Conservation (phyloP, 495 filamentous ascomycete species). For the Amorphotheca resinae region DNA sequence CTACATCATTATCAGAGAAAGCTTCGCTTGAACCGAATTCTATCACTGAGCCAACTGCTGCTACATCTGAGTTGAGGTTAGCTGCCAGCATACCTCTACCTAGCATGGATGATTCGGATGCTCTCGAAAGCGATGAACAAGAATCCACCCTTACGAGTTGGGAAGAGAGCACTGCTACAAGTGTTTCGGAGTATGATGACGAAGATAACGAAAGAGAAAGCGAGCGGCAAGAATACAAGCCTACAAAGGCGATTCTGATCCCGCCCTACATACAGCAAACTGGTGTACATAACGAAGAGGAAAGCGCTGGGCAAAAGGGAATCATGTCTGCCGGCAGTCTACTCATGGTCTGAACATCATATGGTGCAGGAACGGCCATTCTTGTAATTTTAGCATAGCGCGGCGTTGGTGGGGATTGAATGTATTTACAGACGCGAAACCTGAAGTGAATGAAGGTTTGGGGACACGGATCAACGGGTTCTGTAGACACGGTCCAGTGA, state of each 20-base stretch:
- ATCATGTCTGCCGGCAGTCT: constrained; percentile 6
- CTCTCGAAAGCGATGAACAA: constrained; percentile 9
- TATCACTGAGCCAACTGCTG: not conserved
- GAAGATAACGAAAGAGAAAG: constrained; percentile 4
- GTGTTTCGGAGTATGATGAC: constrained; percentile 15
- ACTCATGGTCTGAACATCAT: constrained; percentile 15
- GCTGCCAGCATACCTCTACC: constrained; percentile 14
- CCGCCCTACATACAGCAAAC: constrained; percentile 9
- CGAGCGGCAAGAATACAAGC: constrained; percentile 6
- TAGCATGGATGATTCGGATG: constrained; percentile 10
- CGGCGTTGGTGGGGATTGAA: not conserved
- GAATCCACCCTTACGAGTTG: constrained; percentile 1
- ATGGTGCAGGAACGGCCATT: not conserved
- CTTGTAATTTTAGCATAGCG: not conserved
- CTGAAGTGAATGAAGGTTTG: no score
- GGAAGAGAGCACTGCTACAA: constrained; percentile 15
- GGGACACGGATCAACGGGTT: no score
- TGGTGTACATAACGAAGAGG: constrained; percentile 3
- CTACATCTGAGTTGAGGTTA: not conserved
- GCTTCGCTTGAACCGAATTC: not conserved
- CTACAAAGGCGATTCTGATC: constrained; percentile 15
- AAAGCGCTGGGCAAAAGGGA: constrained; percentile 3
- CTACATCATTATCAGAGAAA: not conserved
- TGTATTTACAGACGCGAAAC: no score
- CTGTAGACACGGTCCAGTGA: no score